These are phyloP conservation scores for Ganoderma meredithae DNA, from an alignment of 1,284 basidiomycete genomes.

Conservation along the genomic window DNA sequence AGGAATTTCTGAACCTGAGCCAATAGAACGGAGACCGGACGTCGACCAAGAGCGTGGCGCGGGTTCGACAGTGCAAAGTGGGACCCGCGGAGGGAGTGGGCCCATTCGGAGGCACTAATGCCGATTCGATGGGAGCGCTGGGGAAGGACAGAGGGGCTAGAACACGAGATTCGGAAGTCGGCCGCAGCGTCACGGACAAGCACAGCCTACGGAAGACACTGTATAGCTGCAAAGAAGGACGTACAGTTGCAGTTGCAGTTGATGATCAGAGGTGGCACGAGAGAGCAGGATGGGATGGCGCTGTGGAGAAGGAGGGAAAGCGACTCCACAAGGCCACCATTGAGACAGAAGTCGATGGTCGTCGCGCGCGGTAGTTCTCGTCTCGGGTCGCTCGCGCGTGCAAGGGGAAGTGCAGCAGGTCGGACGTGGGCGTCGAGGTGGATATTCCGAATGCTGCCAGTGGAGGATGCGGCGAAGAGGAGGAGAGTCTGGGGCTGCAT, in stretches of 20 bases:
- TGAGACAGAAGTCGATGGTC: constrained; percentile 15
- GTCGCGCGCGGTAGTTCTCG: background rate
- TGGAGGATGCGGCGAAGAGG: background rate
- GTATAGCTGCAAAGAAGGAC: constrained; percentile 1
- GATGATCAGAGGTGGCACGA: constrained; percentile 18
- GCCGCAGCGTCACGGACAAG: constrained; percentile 11
- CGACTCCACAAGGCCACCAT: constrained; percentile 22
- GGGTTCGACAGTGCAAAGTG: background rate
- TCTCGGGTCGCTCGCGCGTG: background rate
- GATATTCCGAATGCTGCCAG: background rate
- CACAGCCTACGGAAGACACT: constrained; percentile 22
- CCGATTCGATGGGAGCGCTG: constrained; percentile 1
- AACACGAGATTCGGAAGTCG: background rate
- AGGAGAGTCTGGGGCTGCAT: background rate
- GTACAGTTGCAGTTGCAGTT: constrained; percentile 12
- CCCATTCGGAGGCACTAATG: background rate
- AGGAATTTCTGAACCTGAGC: background rate
- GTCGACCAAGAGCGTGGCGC: constrained; percentile 8
- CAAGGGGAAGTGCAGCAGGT: background rate
- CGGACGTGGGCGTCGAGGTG: background rate
- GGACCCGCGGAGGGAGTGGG: background rate
- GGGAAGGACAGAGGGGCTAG: background rate
- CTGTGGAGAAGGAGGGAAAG: constrained; percentile 4
- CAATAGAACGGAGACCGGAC: constrained; percentile 8
- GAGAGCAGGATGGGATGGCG: constrained; percentile 3